Base-by-base conservation (phyloP, 306 rosid species). In the Comarum palustre region DNA sequence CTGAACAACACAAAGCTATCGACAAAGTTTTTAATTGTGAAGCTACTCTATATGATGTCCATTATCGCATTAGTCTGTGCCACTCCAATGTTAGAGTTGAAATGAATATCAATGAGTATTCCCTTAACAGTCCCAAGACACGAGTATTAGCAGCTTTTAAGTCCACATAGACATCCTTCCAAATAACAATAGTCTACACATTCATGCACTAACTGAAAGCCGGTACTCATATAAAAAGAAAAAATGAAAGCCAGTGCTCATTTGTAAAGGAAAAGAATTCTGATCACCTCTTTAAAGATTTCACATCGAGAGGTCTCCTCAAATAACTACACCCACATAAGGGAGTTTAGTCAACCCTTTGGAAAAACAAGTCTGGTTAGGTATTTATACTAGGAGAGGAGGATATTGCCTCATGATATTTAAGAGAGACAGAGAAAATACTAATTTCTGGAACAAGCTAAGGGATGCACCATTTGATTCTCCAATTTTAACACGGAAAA, bases 211-310 rank as follows among this genome's bases (percentile, higher is more conserved):
- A 51, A 27, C 24, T 2, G n/a, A 72, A 72, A 72, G 55, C 55
- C 29, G 17, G 29, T 10, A 41, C 27, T 17, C 17, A 55, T 17
- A 25, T 57, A 55, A 5, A 58, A 15, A 57, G 42, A 46, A 46
- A 41, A 76, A 27, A n/a, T n/a, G n/a, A 72, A 72, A 72, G 55
- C 55, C 29, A 25, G 29, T 10, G 54, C 27, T 17, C 17, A 55
- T 17, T 41, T 57, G 67, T 10, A 58, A 15, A 57, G 42, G 41
- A 46, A 41, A 76, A 27, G 52, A 69, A 68, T 17, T 39, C 66
- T 39, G 51, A 85, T 84, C 78, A 93, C 97, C 97, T 94, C 92
- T 81, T 86, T 84, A 82, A 94, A 94, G 69, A 89, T 85, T 82
- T 78, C 86, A 82, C 96, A 88, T 52, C 55, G 70, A 77, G 96